These are phyloP conservation scores for Tricholoma sp. DNA, from an alignment of 768 basidiomycete species.

Conservation along the genomic window DNA sequence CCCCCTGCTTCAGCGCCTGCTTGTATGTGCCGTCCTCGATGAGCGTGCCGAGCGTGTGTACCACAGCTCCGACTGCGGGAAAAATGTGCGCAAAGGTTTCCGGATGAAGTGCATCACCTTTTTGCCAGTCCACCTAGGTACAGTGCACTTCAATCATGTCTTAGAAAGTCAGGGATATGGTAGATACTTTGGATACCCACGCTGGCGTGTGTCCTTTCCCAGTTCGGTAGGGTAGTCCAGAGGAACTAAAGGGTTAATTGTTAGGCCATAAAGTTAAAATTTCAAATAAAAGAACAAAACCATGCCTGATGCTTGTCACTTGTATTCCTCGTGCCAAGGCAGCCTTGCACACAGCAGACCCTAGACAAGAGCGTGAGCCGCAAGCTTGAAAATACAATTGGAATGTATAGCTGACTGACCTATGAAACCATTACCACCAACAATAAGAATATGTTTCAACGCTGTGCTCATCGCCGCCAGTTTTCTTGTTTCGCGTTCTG, in stretches of 20 bases:
- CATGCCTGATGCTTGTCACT: constrained; percentile 86
- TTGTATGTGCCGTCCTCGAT: constrained; percentile 84
- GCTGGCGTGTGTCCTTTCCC: constrained; percentile 87
- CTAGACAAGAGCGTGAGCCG: constrained; percentile 33
- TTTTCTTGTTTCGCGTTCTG: not conserved
- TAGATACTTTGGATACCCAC: constrained; percentile 70
- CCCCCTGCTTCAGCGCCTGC: constrained; percentile 53
- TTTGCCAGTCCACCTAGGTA: constrained; percentile 80
- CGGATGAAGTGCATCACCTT: constrained; percentile 77
- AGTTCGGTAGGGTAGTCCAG: constrained; percentile 79
- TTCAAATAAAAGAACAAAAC: not conserved
- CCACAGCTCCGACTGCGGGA: constrained; percentile 65
- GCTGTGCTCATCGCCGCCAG: constrained; percentile 24
- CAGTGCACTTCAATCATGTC: constrained; percentile 3
- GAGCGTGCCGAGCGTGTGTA: constrained; percentile 91
- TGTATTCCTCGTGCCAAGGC: constrained; percentile 80
- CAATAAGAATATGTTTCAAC: constrained; percentile 71
- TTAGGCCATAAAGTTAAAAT: not conserved
- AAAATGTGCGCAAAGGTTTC: constrained; percentile 68
- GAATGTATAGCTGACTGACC: constrained; percentile 48
- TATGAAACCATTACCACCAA: constrained; percentile 98
- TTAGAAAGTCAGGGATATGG: constrained; percentile 5
- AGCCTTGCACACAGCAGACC: constrained; percentile 89
- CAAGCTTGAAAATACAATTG: not conserved
- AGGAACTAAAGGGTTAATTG: constrained; percentile 49